Conservation (phyloP, 306 rosid genomes). For the Delonix regia region DNA sequence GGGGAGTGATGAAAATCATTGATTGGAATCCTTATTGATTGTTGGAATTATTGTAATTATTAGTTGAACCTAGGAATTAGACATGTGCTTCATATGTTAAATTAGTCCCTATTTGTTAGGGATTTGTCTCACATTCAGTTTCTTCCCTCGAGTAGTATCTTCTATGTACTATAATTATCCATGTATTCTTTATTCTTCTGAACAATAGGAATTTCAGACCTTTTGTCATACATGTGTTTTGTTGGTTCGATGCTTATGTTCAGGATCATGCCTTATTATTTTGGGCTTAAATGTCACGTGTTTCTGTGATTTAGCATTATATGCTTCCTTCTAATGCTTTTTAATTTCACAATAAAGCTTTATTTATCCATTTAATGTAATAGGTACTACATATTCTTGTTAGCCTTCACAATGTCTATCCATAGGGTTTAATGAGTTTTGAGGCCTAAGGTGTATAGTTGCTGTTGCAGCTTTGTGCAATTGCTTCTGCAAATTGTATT, state of each 20-base stretch:
- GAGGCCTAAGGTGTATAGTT: constrained; percentile 12
- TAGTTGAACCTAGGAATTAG: too few species aligned
- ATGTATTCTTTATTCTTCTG: too few species aligned
- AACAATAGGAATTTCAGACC: too few species aligned
- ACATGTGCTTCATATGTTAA: too few species aligned
- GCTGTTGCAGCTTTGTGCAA: constrained; percentile 1
- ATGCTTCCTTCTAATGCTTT: neutral
- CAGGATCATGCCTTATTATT: neutral
- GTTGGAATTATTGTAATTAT: too few species aligned
- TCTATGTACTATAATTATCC: too few species aligned
- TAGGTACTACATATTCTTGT: neutral
- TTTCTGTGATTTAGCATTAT: neutral
- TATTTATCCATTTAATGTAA: neutral
- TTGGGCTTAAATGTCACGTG: neutral
- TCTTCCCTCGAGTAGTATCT: too few species aligned
- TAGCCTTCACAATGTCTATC: neutral
- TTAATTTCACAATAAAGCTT: neutral
- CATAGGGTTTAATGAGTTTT: neutral
- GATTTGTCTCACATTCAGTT: too few species aligned
- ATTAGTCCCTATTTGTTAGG: too few species aligned
- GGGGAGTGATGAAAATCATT: too few species aligned
- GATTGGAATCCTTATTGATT: too few species aligned
- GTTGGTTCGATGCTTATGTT: neutral
- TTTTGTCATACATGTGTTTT: neutral
- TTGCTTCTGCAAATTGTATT: constrained; percentile 6